Evolutionary conservation across 495 filamentous ascomycete genomes (phyloP), one percentile per base, ranked within the genome.

Genomic region (Lasiosphaeris hirsuta): DNA sequence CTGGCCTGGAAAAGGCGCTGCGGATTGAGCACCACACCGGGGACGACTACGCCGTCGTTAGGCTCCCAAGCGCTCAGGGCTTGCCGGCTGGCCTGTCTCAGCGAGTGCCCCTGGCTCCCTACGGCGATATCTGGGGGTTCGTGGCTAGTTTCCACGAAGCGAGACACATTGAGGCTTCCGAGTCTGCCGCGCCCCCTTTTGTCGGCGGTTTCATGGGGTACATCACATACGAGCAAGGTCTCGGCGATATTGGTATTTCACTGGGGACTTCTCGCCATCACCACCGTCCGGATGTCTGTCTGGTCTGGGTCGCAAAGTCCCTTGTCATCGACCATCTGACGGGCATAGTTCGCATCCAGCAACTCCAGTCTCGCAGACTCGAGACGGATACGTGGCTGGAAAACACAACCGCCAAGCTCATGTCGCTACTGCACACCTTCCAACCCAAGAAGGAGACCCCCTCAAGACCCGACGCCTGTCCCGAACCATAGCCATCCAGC

Each of bases 171-270:
- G 51, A 61, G 1, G 65, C 71, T 40, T 58, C 60, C 8, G 64
- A 53, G 9, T 36, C 47, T 9, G 36, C 54, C 0, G 0, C 66
- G 69, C 36, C 70, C 73, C 40, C 92, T 78, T 98, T 98, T 64
- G 86, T 90, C 75, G 93, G 92, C 42, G 93, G 93, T 0, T 85
- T 97, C 47, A 82, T 97, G 70, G 94, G 94, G 0, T 96, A 88
- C 64, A 87, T 92, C 44, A 90, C 89, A 1, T 97, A 97, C 59
- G 93, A 98, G 66, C 79, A 91, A 47, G 90, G 92, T 0, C 75
- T 97, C 0, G 68, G 79, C 19, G 78, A 79, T 3, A 84, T 90
- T 33, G 75, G 71, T 35, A 73, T 90, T 18, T 51, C 65, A 0
- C 64, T 52, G 15, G 50, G 55, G 13, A 59, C 64, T n/a, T 61